These are phyloP conservation scores for Periconia sp. DNA, from an alignment of 2,329 filamentous ascomycete genomes.

Conservation along the genomic window DNA sequence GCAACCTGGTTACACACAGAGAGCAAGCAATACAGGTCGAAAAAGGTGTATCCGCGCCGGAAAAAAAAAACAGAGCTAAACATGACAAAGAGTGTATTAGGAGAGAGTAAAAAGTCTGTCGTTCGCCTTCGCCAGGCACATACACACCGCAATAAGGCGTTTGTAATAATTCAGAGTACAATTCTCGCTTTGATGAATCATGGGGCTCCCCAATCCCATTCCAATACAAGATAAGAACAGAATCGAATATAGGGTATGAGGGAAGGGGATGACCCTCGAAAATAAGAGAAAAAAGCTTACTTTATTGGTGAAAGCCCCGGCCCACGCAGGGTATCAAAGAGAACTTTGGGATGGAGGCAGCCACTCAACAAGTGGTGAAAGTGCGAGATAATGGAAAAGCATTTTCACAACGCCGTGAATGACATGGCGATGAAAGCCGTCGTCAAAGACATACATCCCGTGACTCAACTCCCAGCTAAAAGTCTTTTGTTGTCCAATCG, in stretches of 20 bases:
- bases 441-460: constrained; percentile 44
- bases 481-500: constrained; percentile 32
- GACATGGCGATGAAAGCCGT: constrained; percentile 39
- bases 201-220: constrained; percentile 2
- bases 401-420: constrained; percentile 47
- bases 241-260: constrained; percentile 3
- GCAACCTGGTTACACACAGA: constrained; percentile 9
- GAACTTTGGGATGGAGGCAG: constrained; percentile 36
- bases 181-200: not conserved
- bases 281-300: constrained; percentile 16
- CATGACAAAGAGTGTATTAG: constrained; percentile 3
- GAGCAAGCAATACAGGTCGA: constrained; percentile 15
- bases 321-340: constrained; percentile 42
- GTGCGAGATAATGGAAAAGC: constrained; percentile 29
- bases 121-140: too few species aligned
- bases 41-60: constrained; percentile 8
- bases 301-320: constrained; percentile 19
- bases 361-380: constrained; percentile 34
- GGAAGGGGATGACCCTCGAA: constrained; percentile 1
- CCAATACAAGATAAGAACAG: constrained; percentile 14
- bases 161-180: too few species aligned
- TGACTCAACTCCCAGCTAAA: constrained; percentile 40
- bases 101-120: too few species aligned
- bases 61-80: not conserved
- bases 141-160: too few species aligned